These are phyloP conservation scores for Pogostemon cablin DNA, from an alignment of 257 asterid genomes.

Conservation along the genomic window DNA sequence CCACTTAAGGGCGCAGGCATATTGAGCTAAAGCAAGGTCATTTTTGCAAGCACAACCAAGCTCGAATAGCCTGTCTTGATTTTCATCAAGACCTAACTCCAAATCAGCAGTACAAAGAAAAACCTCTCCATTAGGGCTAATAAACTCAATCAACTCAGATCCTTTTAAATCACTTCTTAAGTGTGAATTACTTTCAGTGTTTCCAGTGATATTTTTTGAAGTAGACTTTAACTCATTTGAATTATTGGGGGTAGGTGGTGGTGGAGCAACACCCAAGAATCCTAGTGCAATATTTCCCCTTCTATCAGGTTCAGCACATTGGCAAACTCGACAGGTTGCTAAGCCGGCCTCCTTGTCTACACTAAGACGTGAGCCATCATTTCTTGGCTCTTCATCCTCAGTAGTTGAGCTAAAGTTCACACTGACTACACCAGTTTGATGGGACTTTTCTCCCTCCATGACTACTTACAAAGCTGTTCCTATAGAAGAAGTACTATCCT, in stretches of 20 bases:
- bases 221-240: slow-evolving; percentile 43
- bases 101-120: slow-evolving; percentile 73
- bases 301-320: slow-evolving; percentile 77
- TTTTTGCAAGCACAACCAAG: slow-evolving; percentile 92
- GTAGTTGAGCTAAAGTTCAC: slow-evolving; percentile 38
- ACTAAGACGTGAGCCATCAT: slow-evolving; percentile 46
- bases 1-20: slow-evolving; percentile 95
- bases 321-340: slow-evolving; percentile 86
- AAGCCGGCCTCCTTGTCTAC: slow-evolving; percentile 56
- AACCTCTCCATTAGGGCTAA: slow-evolving; percentile 88
- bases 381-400: slow-evolving; percentile 44
- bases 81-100: slow-evolving; percentile 62
- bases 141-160: slow-evolving; percentile 69
- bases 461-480: slow-evolving; percentile 27
- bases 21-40: slow-evolving; percentile 87
- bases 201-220: slow-evolving; percentile 36
- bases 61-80: slow-evolving; percentile 62
- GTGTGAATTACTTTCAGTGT: slow-evolving; percentile 42
- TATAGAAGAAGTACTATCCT: slow-evolving; percentile 22
- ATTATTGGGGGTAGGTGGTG: slow-evolving; percentile 36
- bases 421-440: slow-evolving; percentile 37
- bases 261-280: slow-evolving; percentile 71
- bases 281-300: slow-evolving; percentile 73
- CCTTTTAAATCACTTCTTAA: slow-evolving; percentile 39
- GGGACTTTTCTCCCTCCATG: slow-evolving; percentile 55